Base-by-base conservation (phyloP, 169 alveolate genomes). In the Plasmodium falciparum region DNA sequence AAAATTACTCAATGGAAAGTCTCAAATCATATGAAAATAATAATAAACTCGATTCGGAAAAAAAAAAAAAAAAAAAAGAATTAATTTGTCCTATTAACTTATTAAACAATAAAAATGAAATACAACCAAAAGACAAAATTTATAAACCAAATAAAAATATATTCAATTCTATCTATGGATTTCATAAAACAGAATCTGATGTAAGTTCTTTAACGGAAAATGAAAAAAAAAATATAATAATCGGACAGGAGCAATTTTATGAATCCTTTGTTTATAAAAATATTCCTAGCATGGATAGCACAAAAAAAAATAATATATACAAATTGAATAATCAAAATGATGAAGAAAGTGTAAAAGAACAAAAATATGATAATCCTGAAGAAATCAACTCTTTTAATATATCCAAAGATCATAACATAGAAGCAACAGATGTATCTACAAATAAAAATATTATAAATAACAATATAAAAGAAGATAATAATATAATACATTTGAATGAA, bases 221-320 rank as follows among this genome's bases (percentile, higher is more conserved):
- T 49, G 88, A 86, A 11, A 20, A 63, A n/a, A 49, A 86, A 29
- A 78, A 59, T 29, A 6, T 86, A 61, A 8, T 71, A 45, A 26
- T 61, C 7, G 88, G 88, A 26, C 71, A 75, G 43, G 88, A 71
- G 13, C 22, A 39, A 3, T 86, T 86, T 72, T 86, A 86, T 43
- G 88, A 86, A 72, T 71, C 92, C 45, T 86, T 86, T 56, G 67
- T 56, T 5, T 86, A 86, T 71, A 86, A 86, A 61, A 86, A 75
- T 61, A 15, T 71, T 15, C 74, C 12, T 61, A 33, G 63, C 72
- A 9, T 72, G 0, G 92, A 86, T n/a, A 11, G 29, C 61, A 8
- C 71, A 54, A 86, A 50, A 56, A 86, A 50, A 43, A 66, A 54
- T 33, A 5, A 33, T 33, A 5, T 33, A 33, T 33, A 33, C 22